phyloP scores from a whole-genome alignment of 192 early-diverging fungal genomes.

The Powellomyces hirtus region DNA sequence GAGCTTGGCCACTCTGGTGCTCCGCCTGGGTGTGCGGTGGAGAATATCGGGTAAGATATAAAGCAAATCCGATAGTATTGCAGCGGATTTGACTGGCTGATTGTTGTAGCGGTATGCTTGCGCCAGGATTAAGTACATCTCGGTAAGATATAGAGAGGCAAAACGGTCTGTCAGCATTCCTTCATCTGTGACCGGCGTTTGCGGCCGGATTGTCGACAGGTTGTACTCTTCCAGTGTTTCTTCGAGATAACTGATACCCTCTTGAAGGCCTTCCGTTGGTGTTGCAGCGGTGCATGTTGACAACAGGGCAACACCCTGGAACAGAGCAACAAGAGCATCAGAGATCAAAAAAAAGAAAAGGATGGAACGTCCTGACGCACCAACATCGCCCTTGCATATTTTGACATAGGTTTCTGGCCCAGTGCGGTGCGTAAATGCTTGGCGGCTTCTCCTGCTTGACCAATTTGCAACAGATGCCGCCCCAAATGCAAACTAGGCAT shows the following conservation, averaged over 20 bases:
- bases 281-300: background rate
- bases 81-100: background rate
- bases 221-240: background rate
- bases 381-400: constrained; percentile 9
- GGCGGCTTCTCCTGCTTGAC: background rate
- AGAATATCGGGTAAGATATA: constrained; percentile 19
- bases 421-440: constrained; percentile 18
- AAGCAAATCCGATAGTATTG: constrained; percentile 15
- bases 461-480: background rate
- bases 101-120: background rate
- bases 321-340: background rate
- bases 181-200: background rate
- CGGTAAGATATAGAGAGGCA: background rate
- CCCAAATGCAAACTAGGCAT: background rate
- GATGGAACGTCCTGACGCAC: background rate
- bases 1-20: background rate
- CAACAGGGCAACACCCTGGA: background rate
- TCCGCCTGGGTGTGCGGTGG: background rate
- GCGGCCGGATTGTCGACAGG: background rate
- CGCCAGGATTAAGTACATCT: background rate
- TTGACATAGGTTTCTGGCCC: constrained; percentile 19
- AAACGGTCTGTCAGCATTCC: background rate
- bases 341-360: background rate
- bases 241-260: background rate
- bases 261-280: background rate